phyloP scores from a whole-genome alignment of 768 basidiomycete species.

The Boletellus emodensis region DNA sequence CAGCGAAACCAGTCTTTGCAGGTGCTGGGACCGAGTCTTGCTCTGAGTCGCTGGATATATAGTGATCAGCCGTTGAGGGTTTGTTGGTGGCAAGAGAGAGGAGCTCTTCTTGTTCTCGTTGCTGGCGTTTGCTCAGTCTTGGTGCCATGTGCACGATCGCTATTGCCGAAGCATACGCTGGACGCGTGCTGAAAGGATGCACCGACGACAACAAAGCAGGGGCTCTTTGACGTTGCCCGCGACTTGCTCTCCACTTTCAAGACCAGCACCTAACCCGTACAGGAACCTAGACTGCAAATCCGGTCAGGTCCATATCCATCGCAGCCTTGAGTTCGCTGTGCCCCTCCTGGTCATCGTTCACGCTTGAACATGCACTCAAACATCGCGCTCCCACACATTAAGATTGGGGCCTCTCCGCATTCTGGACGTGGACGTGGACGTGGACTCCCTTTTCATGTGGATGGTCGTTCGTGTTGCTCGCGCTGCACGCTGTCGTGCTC shows the following conservation, averaged over 20 bases:
- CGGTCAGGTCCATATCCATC: too few species aligned
- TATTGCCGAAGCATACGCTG: background rate
- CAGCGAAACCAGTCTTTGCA: constrained; percentile 38
- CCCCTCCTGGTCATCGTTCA: background rate
- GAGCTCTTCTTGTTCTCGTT: constrained; percentile 80
- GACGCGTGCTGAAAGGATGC: too few species aligned
- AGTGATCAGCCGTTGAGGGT: constrained; percentile 15
- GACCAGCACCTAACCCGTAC: too few species aligned
- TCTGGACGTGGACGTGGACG: too few species aligned
- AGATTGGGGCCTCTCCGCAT: background rate
- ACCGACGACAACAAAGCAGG: too few species aligned
- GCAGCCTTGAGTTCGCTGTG: too few species aligned
- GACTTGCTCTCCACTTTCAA: too few species aligned
- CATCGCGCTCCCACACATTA: background rate
- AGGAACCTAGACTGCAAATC: too few species aligned
- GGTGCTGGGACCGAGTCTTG: constrained; percentile 29
- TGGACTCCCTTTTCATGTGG: too few species aligned
- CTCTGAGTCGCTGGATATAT: constrained; percentile 30
- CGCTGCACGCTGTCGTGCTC: too few species aligned
- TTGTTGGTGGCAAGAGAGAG: constrained; percentile 42
- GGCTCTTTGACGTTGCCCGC: too few species aligned
- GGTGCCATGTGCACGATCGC: constrained; percentile 50
- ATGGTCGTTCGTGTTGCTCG: too few species aligned
- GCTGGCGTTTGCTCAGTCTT: constrained; percentile 79
- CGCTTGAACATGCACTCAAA: constrained; percentile 4